Conservation (phyloP, 192 early-diverging fungal species). For the Coemansia sp. region DNA sequence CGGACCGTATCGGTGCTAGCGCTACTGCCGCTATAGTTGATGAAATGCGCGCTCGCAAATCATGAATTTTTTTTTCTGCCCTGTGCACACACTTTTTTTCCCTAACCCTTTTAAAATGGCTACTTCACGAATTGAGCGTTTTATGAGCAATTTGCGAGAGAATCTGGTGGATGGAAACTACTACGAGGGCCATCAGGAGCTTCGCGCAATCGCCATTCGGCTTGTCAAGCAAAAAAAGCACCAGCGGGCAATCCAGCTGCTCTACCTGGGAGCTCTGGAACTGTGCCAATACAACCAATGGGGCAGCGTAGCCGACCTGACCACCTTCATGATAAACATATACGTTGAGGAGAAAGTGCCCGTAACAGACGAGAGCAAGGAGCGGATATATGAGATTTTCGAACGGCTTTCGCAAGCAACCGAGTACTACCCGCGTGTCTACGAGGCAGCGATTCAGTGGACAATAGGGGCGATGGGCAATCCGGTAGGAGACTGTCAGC, state of each 20-base stretch:
- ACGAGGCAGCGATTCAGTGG: constrained; percentile 52
- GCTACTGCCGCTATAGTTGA: constrained; percentile 56
- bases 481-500: constrained; percentile 40
- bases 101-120: constrained; percentile 14
- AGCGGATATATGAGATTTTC: constrained; percentile 65
- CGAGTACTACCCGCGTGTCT: constrained; percentile 47
- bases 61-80: not conserved
- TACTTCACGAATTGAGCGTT: constrained; percentile 49
- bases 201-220: constrained; percentile 87
- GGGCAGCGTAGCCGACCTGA: constrained; percentile 80
- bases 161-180: constrained; percentile 82
- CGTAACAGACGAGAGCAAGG: constrained; percentile 68
- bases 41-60: constrained; percentile 48
- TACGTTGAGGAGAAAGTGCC: constrained; percentile 66
- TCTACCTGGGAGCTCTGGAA: constrained; percentile 74
- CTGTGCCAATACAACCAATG: constrained; percentile 78
- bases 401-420: constrained; percentile 57
- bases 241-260: constrained; percentile 69
- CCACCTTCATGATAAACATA: constrained; percentile 77
- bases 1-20: constrained; percentile 58
- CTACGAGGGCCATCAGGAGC: constrained; percentile 98
- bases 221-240: constrained; percentile 86
- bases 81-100: not conserved
- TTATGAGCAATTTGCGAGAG: constrained; percentile 60
- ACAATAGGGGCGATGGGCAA: constrained; percentile 22